These are phyloP conservation scores for Amanita muscaria DNA, from an alignment of 768 basidiomycete species.

Conservation along the genomic window DNA sequence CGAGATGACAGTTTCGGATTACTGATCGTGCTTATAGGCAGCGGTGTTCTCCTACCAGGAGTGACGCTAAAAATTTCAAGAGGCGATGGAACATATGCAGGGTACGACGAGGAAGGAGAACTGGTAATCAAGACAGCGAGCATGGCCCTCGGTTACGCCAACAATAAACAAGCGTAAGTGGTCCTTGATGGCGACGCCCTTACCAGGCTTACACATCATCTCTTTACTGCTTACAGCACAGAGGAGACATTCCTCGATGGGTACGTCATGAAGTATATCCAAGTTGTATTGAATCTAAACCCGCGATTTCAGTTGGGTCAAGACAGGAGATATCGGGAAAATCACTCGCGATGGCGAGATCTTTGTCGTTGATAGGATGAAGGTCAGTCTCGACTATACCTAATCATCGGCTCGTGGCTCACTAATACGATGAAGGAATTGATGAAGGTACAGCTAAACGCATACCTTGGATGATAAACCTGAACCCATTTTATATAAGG, in stretches of 20 bases:
- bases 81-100: constrained; percentile 45
- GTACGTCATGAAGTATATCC: constrained; percentile 23
- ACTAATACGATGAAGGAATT: constrained; percentile 32
- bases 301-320: constrained; percentile 46
- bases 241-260: constrained; percentile 62
- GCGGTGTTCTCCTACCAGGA: constrained; percentile 50
- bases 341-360: constrained; percentile 47
- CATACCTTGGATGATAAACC: too few relatives aligned
- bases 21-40: constrained; percentile 24
- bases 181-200: not conserved
- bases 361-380: constrained; percentile 55
- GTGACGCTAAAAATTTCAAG: constrained; percentile 46
- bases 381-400: constrained; percentile 30
- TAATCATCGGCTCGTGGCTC: not conserved
- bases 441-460: constrained; percentile 31
- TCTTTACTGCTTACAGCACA: constrained; percentile 32
- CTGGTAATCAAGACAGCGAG: constrained; percentile 47
- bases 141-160: constrained; percentile 45
- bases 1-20: too few relatives aligned
- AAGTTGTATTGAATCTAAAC: not conserved
- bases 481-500: constrained; percentile 27
- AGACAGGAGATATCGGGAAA: constrained; percentile 57
- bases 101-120: constrained; percentile 52
- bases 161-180: constrained; percentile 56
- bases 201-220: not conserved